Evolutionary conservation across 805 yeast species (phyloP), one percentile per base, ranked within the genome.

Genomic region (Cyberlindnera bimundalis): DNA sequence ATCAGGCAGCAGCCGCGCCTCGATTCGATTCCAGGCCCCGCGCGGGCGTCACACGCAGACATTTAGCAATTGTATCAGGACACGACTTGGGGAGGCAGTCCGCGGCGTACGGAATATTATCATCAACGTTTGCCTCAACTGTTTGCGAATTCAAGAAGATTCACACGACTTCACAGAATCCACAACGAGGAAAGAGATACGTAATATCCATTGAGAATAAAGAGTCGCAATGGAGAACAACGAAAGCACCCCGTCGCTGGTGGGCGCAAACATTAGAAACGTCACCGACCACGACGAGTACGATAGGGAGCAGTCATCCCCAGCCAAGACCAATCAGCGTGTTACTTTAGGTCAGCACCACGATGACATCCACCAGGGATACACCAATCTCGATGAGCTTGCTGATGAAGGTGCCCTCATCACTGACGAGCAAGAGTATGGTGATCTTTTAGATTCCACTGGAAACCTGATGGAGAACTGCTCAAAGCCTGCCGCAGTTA

Each of bases 351-450:
- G 31, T 18, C 31, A 39, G 12, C 40, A 26, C 13, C 34, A 37
- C 8, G 47, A 38, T 9, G 42, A 33, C 16, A 17, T 10, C 13
- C 35, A 24, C 29, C 41, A 42, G 21, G 46, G 50, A 33, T 57
- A 57, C 42, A 51, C 56, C 29, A 41, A 65, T 2, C 57, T 68
- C 18, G 65, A 55, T 18, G 67, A 69, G 15, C 52, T 67, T 23
- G 58, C 51, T 15, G 63, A 58, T 8, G 74, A 77, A 33, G 75
- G 81, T 29, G 81, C 81, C 4, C 60, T 79, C 6, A 57, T 78
- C 51, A 48, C 74, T 46, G 81, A 74, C 36, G 83, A 78, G 40
- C 80, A 71, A 49, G 74, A 70, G 46, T 70, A 79, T 50, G 79
- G 71, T 19, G 60, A 65, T 16, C 65, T 76, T 35, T 59, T 79